Evolutionary conservation across 768 basidiomycete genomes (phyloP), one percentile per base, ranked within the genome.

Genomic region (Russula emetica): DNA sequence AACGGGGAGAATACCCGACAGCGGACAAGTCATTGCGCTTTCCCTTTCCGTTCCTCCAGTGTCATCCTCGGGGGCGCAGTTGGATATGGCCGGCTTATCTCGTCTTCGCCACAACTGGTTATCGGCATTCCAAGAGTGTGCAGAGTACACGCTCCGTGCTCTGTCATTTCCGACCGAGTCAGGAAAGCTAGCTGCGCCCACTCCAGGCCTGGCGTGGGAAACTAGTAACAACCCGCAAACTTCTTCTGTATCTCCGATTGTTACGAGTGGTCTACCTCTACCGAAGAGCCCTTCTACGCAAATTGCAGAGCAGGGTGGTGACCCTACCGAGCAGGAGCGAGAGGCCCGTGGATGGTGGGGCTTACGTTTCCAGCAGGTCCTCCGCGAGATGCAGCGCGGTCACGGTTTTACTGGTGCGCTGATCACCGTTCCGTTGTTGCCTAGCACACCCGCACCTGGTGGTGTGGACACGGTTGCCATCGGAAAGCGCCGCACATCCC

Each of bases 271-370:
- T 3, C 64, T 80, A 5, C 87, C 88, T 4, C 68, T 90, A 3
- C 88, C 88, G 14, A 88, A 85, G 73, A 88, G 88, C 68, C 89
- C 90, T 13, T 90, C 88, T 0, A 76, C 83, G 58, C 85, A 85
- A 67, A 68, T 85, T 11, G 71, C 74, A 5, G 77, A 73, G 14
- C 44, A 70, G 26, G 67, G 60, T 30, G 66, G 60, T 13, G 71
- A 74, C 63, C 63, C 72, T 9, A 69, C 72, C 13, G 75, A 77
- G 45, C 76, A 77, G 55, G 89, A 90, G 66, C 72, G 85, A 28
- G 86, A 88, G 69, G 86, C 89, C 66, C 77, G 88, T 0, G 85
- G 82, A 5, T 90, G 87, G 86, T 91, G 90, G 89, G 78, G 83
- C 14, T 68, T 84, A 47, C 75, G 86, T 51, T 88, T 89, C 67